These are phyloP conservation scores for Beauveria medogensis DNA, from an alignment of 2,329 filamentous ascomycete species.

Conservation along the genomic window DNA sequence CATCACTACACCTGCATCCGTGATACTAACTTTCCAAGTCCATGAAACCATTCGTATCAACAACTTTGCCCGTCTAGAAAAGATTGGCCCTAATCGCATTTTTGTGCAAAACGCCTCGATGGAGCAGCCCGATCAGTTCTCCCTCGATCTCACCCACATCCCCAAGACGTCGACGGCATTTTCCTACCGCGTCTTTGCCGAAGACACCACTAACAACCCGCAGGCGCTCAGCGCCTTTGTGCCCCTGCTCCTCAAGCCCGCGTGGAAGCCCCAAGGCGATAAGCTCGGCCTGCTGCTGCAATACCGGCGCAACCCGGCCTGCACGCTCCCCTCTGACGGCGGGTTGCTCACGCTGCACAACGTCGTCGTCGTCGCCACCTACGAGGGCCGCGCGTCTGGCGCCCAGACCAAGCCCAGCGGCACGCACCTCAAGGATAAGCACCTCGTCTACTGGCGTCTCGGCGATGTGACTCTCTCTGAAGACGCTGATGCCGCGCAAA, in stretches of 20 bases:
- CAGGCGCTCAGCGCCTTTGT: conserved; percentile 46
- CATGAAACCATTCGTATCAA: conserved; percentile 71
- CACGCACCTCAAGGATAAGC: conserved; percentile 70
- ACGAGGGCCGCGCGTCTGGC: conserved; percentile 59
- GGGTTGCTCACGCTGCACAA: conserved; percentile 51
- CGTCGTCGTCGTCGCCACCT: conserved; percentile 62
- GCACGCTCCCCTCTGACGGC: conserved; percentile 26
- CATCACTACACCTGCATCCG: neutral
- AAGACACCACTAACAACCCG: conserved; percentile 42
- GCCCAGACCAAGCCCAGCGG: conserved; percentile 73
- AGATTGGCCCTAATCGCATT: conserved; percentile 86
- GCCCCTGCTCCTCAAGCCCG: conserved; percentile 64
- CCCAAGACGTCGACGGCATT: conserved; percentile 73
- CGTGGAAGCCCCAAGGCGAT: conserved; percentile 76
- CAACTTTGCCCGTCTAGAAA: conserved; percentile 81
- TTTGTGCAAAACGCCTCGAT: conserved; percentile 65
- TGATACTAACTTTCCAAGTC: conserved; percentile 25
- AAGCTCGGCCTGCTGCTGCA: conserved; percentile 81
- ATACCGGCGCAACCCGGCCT: conserved; percentile 75
- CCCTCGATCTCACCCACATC: conserved; percentile 64
- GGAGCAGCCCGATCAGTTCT: conserved; percentile 71
- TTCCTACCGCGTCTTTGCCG: conserved; percentile 80
- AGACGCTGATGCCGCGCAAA: conserved; percentile 52
- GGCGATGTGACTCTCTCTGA: conserved; percentile 63
- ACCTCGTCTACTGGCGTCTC: conserved; percentile 72